These are phyloP conservation scores for Cynara cardunculus DNA, from an alignment of 129 eudicot species.

Conservation along the genomic window DNA sequence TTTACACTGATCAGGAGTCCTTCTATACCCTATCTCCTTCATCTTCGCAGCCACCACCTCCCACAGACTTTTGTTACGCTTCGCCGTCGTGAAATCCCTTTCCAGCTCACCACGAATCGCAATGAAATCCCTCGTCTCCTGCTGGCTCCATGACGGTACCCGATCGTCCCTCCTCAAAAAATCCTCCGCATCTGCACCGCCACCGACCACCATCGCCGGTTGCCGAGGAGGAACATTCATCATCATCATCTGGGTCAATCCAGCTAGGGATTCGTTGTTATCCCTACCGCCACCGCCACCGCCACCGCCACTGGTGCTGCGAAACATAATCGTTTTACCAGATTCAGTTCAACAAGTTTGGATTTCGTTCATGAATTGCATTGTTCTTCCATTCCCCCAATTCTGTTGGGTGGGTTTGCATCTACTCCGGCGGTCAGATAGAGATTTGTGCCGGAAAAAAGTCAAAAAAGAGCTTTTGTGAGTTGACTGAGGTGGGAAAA, in stretches of 20 bases:
- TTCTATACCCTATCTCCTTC: constrained; percentile 62
- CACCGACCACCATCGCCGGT: constrained; percentile 20
- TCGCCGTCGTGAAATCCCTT: constrained; percentile 36
- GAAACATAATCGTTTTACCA: constrained; percentile 11
- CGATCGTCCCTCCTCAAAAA: constrained; percentile 49
- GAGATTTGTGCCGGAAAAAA: constrained; percentile 3
- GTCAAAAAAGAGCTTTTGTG: constrained; percentile 1
- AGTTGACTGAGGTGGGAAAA: constrained; percentile 1
- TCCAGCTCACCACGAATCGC: constrained; percentile 63
- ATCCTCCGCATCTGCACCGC: constrained; percentile 29
- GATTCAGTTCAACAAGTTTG: neutral
- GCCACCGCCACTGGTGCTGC: neutral
- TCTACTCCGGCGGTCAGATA: neutral
- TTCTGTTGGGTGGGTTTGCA: neutral
- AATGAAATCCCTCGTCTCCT: constrained; percentile 66
- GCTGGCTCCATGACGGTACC: constrained; percentile 61
- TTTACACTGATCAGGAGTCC: constrained; percentile 71
- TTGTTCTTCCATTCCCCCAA: neutral
- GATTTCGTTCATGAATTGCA: neutral
- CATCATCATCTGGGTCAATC: constrained; percentile 32
- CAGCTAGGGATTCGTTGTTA: constrained; percentile 33
- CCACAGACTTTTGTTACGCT: constrained; percentile 62
- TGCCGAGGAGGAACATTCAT: constrained; percentile 18
- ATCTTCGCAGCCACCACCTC: constrained; percentile 55
- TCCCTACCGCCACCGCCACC: constrained; percentile 12